Percentiles rank a stretch among this genome's conserved stretches.
Conservation (phyloP, 202 grass and related monocot species). For the Schoenoplectus triqueter region DNA sequence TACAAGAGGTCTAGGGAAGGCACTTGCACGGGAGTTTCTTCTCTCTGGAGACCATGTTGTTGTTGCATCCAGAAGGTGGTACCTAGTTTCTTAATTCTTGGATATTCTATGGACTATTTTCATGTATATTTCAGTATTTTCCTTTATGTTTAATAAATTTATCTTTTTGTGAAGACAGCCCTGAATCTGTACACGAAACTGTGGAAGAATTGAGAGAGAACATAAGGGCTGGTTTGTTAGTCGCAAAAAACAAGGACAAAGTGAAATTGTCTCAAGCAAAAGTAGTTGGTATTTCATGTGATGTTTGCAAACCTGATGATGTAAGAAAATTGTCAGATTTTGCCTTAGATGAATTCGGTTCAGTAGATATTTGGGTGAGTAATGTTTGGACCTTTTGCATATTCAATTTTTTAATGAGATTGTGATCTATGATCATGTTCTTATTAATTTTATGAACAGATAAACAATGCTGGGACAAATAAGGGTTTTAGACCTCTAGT, state of each 20-base stretch:
- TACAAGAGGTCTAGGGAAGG: conserved; percentile 98
- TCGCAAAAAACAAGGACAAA: conserved; percentile 76
- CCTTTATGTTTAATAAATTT: conserved; percentile 44
- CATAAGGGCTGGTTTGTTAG: conserved; percentile 65
- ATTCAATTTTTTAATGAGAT: conserved; percentile 1
- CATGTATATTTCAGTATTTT: conserved; percentile 32
- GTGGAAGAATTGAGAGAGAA: conserved; percentile 88
- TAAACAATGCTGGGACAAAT: conserved; percentile 99
- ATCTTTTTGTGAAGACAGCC: conserved; percentile 61
- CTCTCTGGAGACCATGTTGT: conserved; percentile 97
- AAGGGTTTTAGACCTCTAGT: conserved; percentile 95
- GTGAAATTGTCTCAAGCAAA: conserved; percentile 69
- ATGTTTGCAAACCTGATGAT: conserved; percentile 97
- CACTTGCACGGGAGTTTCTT: conserved; percentile 98
- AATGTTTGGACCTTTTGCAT: conserved; percentile 29
- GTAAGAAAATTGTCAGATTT: conserved; percentile 83
- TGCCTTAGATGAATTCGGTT: conserved; percentile 71
- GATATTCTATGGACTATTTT: neutral
- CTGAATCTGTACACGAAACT: conserved; percentile 85
- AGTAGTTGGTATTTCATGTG: conserved; percentile 83
- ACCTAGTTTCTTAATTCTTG: conserved; percentile 28
- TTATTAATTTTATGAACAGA: conserved; percentile 64
- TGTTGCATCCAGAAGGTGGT: conserved; percentile 87
- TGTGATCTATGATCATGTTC: neutral
- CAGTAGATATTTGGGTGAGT: conserved; percentile 96